Base-by-base conservation (phyloP, 352 stramenopile genomes). In the Pythium graminicola region DNA sequence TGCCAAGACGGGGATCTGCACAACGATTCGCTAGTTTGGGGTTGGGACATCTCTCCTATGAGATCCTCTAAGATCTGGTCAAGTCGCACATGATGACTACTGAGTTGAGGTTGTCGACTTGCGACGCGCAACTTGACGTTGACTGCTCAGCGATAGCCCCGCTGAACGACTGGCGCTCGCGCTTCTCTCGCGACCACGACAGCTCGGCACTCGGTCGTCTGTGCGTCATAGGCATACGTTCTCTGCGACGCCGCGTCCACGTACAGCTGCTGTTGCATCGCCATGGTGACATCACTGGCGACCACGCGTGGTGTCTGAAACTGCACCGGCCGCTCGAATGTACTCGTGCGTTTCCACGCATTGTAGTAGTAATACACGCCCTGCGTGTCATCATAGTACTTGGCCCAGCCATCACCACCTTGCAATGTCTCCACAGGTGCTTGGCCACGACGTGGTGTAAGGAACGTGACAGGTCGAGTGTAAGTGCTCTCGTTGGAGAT, bases 301-400 rank as follows among this genome's bases (percentile, higher is more conserved):
- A 61, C 60, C 14, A 76, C 51, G 17, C 74, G 68, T 0, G 74
- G 74, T 36, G 74, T 82, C 13, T 45, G 59, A 44, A 82, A 85
- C 22, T 65, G 48, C 1, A 48, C 26, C 1, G 76, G 74, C 14
- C 69, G 67, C n/a, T 69, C 57, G 8, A 62, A 69, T 29, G 65
- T 56, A 24, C 67, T 84, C 55, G 82, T 71, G 26, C 67, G 68
- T 9, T 63, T 78, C 32, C 56, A 62, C 9, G 64, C 54, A 46
- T 89, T 84, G 64, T 73, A 86, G 60, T 83, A 89, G 57, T 85
- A 89, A 46, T 85, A 85, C 29, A 61, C 57, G 16, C 73, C 65
- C 38, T 69, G 61, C 14, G 62, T 40, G 19, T 75, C 54, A 52
- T 86, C 76, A 43, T 74, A 85, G 58, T 81, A 81, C 59, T 86